A percentile compares a stretch with the other conserved stretches of the same genome.
phyloP scores from a whole-genome alignment of 805 yeast genomes.

The Deakozyma indianensis region DNA sequence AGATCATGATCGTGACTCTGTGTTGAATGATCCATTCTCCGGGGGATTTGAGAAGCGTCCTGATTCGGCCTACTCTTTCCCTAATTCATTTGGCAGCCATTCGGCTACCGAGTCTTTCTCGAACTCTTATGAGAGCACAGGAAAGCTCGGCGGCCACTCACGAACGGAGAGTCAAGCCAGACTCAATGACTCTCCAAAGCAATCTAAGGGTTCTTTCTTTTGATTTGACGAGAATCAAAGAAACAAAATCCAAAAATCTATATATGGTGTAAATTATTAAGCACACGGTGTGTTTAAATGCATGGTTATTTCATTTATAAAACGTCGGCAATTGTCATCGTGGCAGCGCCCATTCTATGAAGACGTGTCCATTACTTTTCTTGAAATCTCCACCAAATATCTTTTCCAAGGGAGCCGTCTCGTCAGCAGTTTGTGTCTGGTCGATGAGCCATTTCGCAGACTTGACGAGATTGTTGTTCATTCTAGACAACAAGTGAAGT shows the following conservation, averaged over 20 bases:
- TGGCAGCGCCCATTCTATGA: too few species aligned
- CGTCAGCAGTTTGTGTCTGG: too few species aligned
- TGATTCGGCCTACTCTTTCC: slow-evolving; percentile 1
- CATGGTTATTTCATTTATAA: neutral
- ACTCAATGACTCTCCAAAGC: neutral
- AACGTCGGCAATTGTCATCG: neutral
- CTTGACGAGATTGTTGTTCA: slow-evolving; percentile 16
- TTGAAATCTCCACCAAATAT: too few species aligned
- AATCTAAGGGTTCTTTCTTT: neutral
- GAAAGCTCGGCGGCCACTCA: slow-evolving; percentile 1
- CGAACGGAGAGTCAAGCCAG: slow-evolving; percentile 1
- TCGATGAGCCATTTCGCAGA: too few species aligned
- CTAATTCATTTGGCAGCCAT: slow-evolving; percentile 2
- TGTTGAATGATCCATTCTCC: slow-evolving; percentile 31
- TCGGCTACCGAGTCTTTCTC: slow-evolving; percentile 7
- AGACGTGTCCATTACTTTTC: too few species aligned
- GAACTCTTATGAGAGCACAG: slow-evolving; percentile 3
- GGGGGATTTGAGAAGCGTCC: slow-evolving; percentile 12
- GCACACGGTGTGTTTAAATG: slow-evolving; percentile 1
- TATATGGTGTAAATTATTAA: slow-evolving; percentile 1
- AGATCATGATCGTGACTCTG: slow-evolving; percentile 35
- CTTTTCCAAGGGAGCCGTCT: too few species aligned
- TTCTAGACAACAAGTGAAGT: slow-evolving; percentile 18
- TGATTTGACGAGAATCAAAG: too few species aligned
- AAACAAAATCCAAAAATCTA: too few species aligned